phyloP scores from a whole-genome alignment of 2,329 filamentous ascomycete genomes.

The Aureobasidium subglaciale region DNA sequence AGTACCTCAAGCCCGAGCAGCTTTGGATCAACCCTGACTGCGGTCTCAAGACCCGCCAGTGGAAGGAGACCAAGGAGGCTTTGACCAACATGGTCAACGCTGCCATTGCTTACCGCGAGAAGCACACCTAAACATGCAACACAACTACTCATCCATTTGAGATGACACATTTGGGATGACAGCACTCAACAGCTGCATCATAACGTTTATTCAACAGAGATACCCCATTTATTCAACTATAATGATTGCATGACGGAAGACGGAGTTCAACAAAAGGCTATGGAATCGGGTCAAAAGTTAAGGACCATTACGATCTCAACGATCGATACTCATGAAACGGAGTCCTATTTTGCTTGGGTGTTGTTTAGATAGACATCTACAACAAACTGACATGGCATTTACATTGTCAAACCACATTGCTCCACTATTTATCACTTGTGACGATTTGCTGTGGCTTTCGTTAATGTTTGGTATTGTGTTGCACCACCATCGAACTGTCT shows the following conservation, averaged over 20 bases:
- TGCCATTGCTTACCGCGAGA: conserved; percentile 90
- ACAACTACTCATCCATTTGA: conserved; percentile 15
- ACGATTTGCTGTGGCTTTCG: too few species aligned
- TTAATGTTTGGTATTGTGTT: too few species aligned
- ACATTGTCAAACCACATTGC: not conserved
- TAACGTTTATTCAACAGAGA: conserved; percentile 25
- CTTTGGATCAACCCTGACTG: conserved; percentile 99
- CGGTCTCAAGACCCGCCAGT: conserved; percentile 97
- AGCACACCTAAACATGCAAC: conserved; percentile 12
- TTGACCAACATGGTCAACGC: conserved; percentile 96
- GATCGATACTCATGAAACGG: conserved; percentile 18
- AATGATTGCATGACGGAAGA: conserved; percentile 18
- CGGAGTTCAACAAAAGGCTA: conserved; percentile 27
- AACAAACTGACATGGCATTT: not conserved
- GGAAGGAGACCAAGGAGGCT: conserved; percentile 96
- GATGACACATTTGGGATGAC: conserved; percentile 12
- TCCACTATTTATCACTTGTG: too few species aligned
- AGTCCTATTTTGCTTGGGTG: conserved; percentile 7
- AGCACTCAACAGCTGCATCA: conserved; percentile 20
- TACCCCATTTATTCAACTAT: conserved; percentile 24
- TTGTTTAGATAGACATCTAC: conserved; percentile 11
- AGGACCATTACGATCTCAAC: conserved; percentile 25
- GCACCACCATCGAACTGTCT: too few species aligned
- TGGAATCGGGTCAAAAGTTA: conserved; percentile 16
- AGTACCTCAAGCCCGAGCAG: conserved; percentile 92